phyloP scores from a whole-genome alignment of 129 eudicot genomes.

The Dittrichia graveolens region DNA sequence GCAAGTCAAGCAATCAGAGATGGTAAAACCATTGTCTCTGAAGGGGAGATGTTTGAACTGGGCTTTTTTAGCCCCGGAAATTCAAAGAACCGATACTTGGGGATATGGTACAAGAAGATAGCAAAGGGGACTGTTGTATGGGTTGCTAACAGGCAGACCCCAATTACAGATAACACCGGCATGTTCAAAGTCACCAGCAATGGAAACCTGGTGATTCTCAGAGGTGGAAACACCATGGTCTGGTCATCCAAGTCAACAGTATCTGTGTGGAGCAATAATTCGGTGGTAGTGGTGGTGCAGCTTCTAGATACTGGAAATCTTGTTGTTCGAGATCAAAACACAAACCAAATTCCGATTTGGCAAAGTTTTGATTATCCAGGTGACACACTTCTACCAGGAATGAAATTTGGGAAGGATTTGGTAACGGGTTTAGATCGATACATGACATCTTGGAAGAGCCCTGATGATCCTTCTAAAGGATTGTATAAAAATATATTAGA shows the following conservation, averaged over 20 bases:
- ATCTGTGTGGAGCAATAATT: not conserved
- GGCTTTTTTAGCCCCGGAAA: constrained; percentile 37
- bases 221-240: not conserved
- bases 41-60: constrained; percentile 19
- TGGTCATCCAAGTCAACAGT: constrained; percentile 35
- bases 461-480: constrained; percentile 43
- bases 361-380: constrained; percentile 40
- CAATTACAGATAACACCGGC: constrained; percentile 5
- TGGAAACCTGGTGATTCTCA: constrained; percentile 14
- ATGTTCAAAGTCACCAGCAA: constrained; percentile 4
- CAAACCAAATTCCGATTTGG: constrained; percentile 18
- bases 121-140: constrained; percentile 17
- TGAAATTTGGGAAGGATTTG: constrained; percentile 36
- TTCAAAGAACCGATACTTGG: constrained; percentile 23
- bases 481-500: not conserved
- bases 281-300: constrained; percentile 1
- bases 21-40: constrained; percentile 21
- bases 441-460: constrained; percentile 38
- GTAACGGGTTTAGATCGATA: constrained; percentile 21
- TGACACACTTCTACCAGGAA: constrained; percentile 29
- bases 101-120: constrained; percentile 34
- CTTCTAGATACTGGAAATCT: constrained; percentile 36
- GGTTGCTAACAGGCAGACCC: constrained; percentile 27
- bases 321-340: not conserved
- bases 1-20: constrained; percentile 22